Evolutionary conservation across 805 yeast species (phyloP).

Genomic region (Starmera quercuum): DNA sequence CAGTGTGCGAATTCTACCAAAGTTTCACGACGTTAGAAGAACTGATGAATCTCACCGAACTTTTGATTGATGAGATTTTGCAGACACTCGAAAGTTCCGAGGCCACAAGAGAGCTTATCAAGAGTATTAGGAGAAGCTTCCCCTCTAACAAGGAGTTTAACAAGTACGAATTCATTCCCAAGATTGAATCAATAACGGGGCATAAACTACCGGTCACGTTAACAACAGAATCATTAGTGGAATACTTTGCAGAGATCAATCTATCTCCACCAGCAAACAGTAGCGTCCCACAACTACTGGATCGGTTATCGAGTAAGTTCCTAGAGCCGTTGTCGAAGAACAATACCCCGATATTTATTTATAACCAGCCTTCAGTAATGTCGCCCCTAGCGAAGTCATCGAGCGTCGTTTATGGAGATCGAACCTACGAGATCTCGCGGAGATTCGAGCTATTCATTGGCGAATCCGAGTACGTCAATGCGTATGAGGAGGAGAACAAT

Average conservation of each 20-base stretch:
- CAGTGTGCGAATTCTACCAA: constrained; percentile 84
- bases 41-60: constrained; percentile 57
- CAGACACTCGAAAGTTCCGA: constrained; percentile 16
- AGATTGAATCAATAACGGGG: constrained; percentile 50
- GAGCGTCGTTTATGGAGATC: constrained; percentile 17
- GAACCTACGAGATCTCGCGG: constrained; percentile 40
- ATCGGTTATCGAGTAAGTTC: constrained; percentile 49
- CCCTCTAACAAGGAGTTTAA: constrained; percentile 20
- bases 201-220: constrained; percentile 37
- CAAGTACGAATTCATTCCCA: constrained; percentile 58
- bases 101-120: constrained; percentile 5
- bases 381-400: constrained; percentile 84
- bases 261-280: constrained; percentile 26
- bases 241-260: constrained; percentile 24
- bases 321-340: constrained; percentile 54
- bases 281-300: constrained; percentile 56
- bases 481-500: constrained; percentile 93
- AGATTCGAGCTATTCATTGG: constrained; percentile 81
- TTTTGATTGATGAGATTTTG: constrained; percentile 38
- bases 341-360: constrained; percentile 59
- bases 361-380: constrained; percentile 75
- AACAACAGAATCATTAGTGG: constrained; percentile 30
- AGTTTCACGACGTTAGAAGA: constrained; percentile 60
- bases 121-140: not conserved
- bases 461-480: constrained; percentile 80